Conservation (phyloP, 345 rosid species). For the Ailanthus altissimus region DNA sequence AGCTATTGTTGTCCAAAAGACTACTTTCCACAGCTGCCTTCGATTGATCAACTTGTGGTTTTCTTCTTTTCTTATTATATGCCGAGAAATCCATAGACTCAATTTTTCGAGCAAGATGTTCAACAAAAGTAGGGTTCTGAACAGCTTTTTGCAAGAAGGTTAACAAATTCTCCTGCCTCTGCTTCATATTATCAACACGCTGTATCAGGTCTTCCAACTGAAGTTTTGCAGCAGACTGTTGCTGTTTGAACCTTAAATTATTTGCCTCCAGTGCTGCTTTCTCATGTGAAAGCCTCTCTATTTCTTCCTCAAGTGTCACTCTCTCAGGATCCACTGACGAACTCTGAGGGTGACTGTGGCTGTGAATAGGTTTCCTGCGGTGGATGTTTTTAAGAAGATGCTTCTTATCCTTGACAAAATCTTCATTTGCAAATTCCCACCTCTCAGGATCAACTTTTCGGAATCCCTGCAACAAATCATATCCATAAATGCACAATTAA, state of each 20-base stretch:
- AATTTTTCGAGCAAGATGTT: conserved; percentile 56
- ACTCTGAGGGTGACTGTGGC: conserved; percentile 77
- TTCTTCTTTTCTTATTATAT: conserved; percentile 74
- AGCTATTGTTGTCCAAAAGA: conserved; percentile 55
- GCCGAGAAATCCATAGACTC: conserved; percentile 71
- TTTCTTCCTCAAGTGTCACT: conserved; percentile 64
- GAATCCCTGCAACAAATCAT: conserved; percentile 62
- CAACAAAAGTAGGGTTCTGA: conserved; percentile 55
- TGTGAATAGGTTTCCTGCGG: conserved; percentile 85
- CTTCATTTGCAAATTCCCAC: conserved; percentile 96
- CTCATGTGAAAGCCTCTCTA: conserved; percentile 68
- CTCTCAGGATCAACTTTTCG: conserved; percentile 86
- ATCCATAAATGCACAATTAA: conserved; percentile 11
- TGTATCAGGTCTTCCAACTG: conserved; percentile 60
- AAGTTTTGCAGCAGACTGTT: conserved; percentile 55
- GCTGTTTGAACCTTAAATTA: conserved; percentile 50
- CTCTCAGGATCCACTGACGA: conserved; percentile 63
- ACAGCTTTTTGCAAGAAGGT: conserved; percentile 59
- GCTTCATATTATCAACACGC: conserved; percentile 56
- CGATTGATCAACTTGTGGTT: conserved; percentile 62
- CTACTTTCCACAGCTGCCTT: conserved; percentile 60
- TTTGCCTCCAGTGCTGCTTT: conserved; percentile 69
- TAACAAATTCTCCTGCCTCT: conserved; percentile 64
- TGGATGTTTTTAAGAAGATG: conserved; percentile 90
- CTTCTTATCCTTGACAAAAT: conserved; percentile 76